phyloP scores from a whole-genome alignment of 1,139 yeast species.

The Diutina scorzettiae region DNA sequence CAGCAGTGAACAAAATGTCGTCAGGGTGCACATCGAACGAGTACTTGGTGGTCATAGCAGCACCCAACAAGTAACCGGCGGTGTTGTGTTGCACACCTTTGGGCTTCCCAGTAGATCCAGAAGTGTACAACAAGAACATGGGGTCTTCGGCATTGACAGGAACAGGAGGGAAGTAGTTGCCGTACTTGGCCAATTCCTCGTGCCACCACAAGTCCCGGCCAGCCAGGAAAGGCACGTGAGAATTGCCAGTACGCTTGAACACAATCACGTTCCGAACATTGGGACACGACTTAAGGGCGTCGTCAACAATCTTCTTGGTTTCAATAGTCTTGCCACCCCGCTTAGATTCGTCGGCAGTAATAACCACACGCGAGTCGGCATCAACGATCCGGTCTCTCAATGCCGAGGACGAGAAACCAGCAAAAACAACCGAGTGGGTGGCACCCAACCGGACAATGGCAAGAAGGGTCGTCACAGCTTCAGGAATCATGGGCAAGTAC shows the following conservation, averaged over 20 bases:
- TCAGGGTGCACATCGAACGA: conserved; percentile 66
- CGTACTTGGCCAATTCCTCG: conserved; percentile 56
- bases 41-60: conserved; percentile 57
- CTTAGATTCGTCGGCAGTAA: conserved; percentile 72
- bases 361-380: conserved; percentile 61
- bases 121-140: conserved; percentile 50
- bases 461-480: conserved; percentile 59
- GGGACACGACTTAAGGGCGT: conserved; percentile 62
- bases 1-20: conserved; percentile 71
- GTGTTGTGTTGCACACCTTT: conserved; percentile 48
- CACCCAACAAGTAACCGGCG: conserved; percentile 70
- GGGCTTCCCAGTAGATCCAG: conserved; percentile 38
- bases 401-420: conserved; percentile 71
- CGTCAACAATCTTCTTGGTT: conserved; percentile 75
- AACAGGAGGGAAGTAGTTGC: conserved; percentile 50
- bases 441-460: conserved; percentile 76
- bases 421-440: conserved; percentile 73
- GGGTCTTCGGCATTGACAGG: conserved; percentile 53
- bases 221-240: conserved; percentile 5
- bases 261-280: conserved; percentile 59
- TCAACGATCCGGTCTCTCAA: conserved; percentile 66
- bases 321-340: conserved; percentile 78
- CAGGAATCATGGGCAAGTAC: conserved; percentile 80
- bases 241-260: conserved; percentile 54
- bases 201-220: conserved; percentile 76